Base-by-base conservation (phyloP, 2,329 filamentous ascomycete species). In the Sclerotinia spermophila region DNA sequence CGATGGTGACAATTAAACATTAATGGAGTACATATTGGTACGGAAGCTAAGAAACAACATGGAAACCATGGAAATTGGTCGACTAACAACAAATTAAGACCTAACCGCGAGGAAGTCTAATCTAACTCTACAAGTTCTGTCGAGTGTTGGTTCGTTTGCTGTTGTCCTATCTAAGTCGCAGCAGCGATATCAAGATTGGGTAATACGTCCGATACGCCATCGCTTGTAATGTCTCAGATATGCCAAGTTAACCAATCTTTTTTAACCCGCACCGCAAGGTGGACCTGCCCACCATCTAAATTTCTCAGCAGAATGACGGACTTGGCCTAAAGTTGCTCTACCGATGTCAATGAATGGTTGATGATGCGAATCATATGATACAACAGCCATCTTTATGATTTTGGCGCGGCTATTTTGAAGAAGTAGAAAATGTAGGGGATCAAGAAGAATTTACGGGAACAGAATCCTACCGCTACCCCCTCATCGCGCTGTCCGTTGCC, bases 281-380 rank as follows among this genome's bases (percentile, higher is more conserved):
- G 27, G 53, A 24, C 42, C 45, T 53, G 45, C 45, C 40, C 45
- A 53, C 59, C 30, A 42, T 53, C 38, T 44, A n/a, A 48, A 61
- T 30, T 65, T 51, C n/a, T 66, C 45, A 66, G 60, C 48, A 56
- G 48, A n/a, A 58, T 19, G 33, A 44, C 68, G 38, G 60, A 56
- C 19, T 27, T 69, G 58, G 59, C 59, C 67, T 55, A 65, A 69
- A 69, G 35, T 65, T 69, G 58, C 67, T 69, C 67, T 61, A 33
- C 44, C 35, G 67, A 53, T 5, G 40, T 48, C 33, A 38, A 30
- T 30, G 55, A 40, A 24, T 48, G 60, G 15, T 38, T 55, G 5
- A 35, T 21, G 44, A 51, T 33, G 60, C n/a, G 35, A 42, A 40
- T 42, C 45, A 61, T 42, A 64, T 65, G 13, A 65, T 44, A 35